Conservation (phyloP, 208 protist species). For the Acanthamoeba castellanii region DNA sequence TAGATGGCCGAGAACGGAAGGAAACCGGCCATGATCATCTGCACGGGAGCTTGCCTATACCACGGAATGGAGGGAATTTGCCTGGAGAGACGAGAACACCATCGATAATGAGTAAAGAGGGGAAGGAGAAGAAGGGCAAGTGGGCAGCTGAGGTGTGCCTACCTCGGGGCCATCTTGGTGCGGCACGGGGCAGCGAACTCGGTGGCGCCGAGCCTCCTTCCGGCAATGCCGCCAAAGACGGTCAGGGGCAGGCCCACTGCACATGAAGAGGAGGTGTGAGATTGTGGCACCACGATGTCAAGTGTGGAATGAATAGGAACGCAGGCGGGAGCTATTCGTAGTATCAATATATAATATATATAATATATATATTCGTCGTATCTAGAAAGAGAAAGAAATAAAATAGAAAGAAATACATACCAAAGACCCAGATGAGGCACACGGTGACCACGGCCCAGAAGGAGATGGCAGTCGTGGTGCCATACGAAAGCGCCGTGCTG, state of each 20-base stretch:
- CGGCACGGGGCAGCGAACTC: slow-evolving; percentile 84
- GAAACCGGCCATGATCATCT: slow-evolving; percentile 90
- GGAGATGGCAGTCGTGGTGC: slow-evolving; percentile 90
- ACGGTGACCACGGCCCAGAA: slow-evolving; percentile 89
- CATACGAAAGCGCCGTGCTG: slow-evolving; percentile 86
- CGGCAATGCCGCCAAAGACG: slow-evolving; percentile 86
- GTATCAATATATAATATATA: no score
- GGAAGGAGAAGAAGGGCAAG: neutral
- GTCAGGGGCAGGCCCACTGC: slow-evolving; percentile 86
- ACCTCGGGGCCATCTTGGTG: slow-evolving; percentile 84
- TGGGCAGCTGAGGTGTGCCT: slow-evolving; percentile 85
- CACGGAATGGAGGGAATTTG: slow-evolving; percentile 34
- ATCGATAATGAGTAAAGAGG: neutral
- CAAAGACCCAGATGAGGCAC: slow-evolving; percentile 88
- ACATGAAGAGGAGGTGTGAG: neutral
- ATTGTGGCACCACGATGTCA: neutral
- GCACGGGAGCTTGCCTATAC: slow-evolving; percentile 80
- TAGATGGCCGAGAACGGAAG: slow-evolving; percentile 86
- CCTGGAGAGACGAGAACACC: neutral
- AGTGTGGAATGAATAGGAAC: neutral
- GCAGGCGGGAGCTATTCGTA: neutral
- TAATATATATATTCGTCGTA: no score
- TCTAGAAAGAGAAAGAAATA: no score
- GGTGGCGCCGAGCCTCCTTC: slow-evolving; percentile 71
- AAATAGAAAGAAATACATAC: neutral